Evolutionary conservation across 2,329 filamentous ascomycete species (phyloP).

Genomic region (Xylariaceae sp.): DNA sequence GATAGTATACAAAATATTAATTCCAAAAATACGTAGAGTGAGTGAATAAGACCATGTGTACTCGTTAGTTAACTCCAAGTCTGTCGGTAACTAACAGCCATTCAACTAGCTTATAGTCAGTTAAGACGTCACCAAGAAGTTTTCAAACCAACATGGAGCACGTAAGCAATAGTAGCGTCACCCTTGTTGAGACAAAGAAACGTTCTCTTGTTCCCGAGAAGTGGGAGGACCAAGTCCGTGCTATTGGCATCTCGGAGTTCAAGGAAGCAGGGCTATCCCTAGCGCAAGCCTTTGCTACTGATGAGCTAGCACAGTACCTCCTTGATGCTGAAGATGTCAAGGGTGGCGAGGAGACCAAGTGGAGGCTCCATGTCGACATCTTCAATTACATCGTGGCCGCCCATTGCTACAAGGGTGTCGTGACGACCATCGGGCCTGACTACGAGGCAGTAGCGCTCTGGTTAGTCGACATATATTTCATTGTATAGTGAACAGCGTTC

Average conservation of each 20-base stretch:
- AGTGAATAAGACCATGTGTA: conserved; percentile 24
- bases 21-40: conserved; percentile 45
- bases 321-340: conserved; percentile 73
- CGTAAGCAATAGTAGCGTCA: conserved; percentile 41
- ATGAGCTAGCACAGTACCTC: conserved; percentile 77
- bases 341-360: conserved; percentile 71
- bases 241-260: conserved; percentile 70
- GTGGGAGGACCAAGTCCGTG: conserved; percentile 65
- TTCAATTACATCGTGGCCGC: conserved; percentile 80
- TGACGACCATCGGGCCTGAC: conserved; percentile 75
- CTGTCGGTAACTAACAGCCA: conserved; percentile 2
- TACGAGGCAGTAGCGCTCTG: conserved; percentile 82
- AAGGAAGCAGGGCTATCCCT: conserved; percentile 74
- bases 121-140: conserved; percentile 26
- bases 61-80: background rate
- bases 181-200: conserved; percentile 41
- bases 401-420: conserved; percentile 76
- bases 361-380: conserved; percentile 78
- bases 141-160: conserved; percentile 52
- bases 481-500: background rate
- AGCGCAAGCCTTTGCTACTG: conserved; percentile 77
- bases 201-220: conserved; percentile 59
- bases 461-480: conserved; percentile 55
- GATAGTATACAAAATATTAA: conserved; percentile 63
- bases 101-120: conserved; percentile 9